Evolutionary conservation across 768 basidiomycete genomes (phyloP), one percentile per base, ranked within the genome.

Genomic region (Psilocybe cubensis): DNA sequence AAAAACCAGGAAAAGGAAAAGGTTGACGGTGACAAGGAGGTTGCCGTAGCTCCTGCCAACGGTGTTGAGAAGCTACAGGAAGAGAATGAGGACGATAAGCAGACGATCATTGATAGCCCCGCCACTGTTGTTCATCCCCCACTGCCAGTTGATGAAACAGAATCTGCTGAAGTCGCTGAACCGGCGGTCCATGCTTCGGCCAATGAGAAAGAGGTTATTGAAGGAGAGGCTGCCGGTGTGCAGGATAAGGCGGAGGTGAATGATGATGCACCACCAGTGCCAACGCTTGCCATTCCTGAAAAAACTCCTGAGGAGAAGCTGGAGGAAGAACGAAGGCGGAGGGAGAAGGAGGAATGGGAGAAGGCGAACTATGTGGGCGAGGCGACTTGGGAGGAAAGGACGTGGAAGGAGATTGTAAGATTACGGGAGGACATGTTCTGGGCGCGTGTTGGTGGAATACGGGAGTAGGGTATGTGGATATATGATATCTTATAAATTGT

Each of bases 371-470:
- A 82, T 57, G 78, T 91, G 24, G 82, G 85, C 12, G 83, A 89
- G 44, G 73, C 79, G 25, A 90, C 87, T 3, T 94, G 93, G 92
- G 92, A 94, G 70, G 92, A 94, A 68, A 79, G 86, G 49, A 86
- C 89, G 18, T 94, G 92, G 91, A 88, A 87, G 65, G 89, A 92
- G 72, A 68, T 95, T 18, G 78, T 85, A 17, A 79, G 79, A 42
- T 69, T 95, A 61, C 83, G 85, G 57, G 91, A 94, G 69, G 87
- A 90, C 41, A 89, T 94, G 90, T 94, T 91, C 69, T 94, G 86
- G 88, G 89, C 92, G 20, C 75, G 93, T 52, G 72, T 92, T 45
- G 92, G 92, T 0, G 85, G 80, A 0, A 50, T 74, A 21, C 66
- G 68, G 43, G 66, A 66, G 43, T 74, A 42, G 40, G 28, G 33